Evolutionary conservation across 2,329 filamentous ascomycete genomes (phyloP), one percentile per base, ranked within the genome.

Genomic region (Cercospora canescens): DNA sequence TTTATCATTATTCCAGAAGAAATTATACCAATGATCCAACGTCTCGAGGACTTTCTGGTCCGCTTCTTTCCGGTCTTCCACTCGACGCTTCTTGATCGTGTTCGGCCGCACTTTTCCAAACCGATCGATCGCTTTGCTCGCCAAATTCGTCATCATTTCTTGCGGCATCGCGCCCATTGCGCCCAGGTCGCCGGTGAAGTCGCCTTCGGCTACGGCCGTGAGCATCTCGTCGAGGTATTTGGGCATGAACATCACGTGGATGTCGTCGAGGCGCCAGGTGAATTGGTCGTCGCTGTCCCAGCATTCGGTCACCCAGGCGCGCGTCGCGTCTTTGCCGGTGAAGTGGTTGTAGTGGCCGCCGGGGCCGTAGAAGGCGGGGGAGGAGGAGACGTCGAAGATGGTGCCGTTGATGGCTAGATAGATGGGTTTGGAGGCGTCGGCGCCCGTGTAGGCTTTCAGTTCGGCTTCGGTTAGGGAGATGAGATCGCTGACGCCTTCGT

Each of bases 11-110:
- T 59, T 57, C 32, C 24, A 52, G 37, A 75, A 75, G 48, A 75
- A 75, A 76, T 85, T 81, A 64, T 97, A 82, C 35, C 87, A 87
- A 35, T 88, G 86, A 66, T 86, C 78, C 4, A 92, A 88, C 76
- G 87, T 85, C 70, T 85, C 80, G 77, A 81, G 81, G 11, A 93
- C 94, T 56, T 84, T 81, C 58, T 83, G 82, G 57, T 83, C 73
- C 81, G 97, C 94, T 65, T 73, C 73, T 9, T 62, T 52, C 41
- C 39, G 48, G 59, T 75, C 74, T 57, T 59, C 39, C 56, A 59
- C 65, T 57, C 72, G 37, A 58, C 73, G 55, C 67, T 69, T 63
- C 63, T 56, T 62, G 48, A 63, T 70, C 61, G 71, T 68, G 18
- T 61, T 68, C 8, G 69, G 63, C 2, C 66, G 64, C 4, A 73